Base-by-base conservation (phyloP, 441 rosid genomes). In the Raphanus hybrid region DNA sequence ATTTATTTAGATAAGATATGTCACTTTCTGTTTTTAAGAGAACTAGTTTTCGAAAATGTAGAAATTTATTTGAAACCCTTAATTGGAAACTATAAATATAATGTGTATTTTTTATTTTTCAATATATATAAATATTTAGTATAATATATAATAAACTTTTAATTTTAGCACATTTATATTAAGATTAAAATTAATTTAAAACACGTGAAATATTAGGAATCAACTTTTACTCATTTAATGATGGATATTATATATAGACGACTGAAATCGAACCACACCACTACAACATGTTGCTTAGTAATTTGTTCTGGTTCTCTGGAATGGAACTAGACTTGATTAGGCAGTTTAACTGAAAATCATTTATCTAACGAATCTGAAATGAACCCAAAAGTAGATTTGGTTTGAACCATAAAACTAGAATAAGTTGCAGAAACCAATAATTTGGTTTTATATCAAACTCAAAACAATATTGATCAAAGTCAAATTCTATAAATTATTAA, bases 1-100 rank as follows among this genome's bases (percentile, higher is more conserved):
- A 23, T 74, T 55, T 58, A 52, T 59, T 59, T 37, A 43, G 14
- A 41, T 54, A 54, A 54, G 58, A 54, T 54, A 15, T 54, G 58
- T 54, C 58, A 54, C 20, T 54, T 54, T 54, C 10, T 54, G 9
- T 6, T 8, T 52, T 54, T 14, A 54, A 54, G 4, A 52, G 58
- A 54, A 54, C 58, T 15, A 6, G 20, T 48, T 48, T 48, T 5
- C 1, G 8, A 48, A 48, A 48, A n/a, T 48, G 5, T n/a, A n/a
- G 16, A n/a, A 14, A n/a, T 48, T 48, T 48, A 48, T 48, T 48
- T 50, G 2, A 50, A 50, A 50, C 57, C 18, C 57, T 1, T 50
- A 14, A 5, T 14, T 50, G 57, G 18, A 50, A 50, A 50, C 6
- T 50, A 2, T 14, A 50, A 50, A n/a, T 50, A 43, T 11, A 43